phyloP scores from a whole-genome alignment of 129 eudicot genomes.

The Deinandra increscens region DNA sequence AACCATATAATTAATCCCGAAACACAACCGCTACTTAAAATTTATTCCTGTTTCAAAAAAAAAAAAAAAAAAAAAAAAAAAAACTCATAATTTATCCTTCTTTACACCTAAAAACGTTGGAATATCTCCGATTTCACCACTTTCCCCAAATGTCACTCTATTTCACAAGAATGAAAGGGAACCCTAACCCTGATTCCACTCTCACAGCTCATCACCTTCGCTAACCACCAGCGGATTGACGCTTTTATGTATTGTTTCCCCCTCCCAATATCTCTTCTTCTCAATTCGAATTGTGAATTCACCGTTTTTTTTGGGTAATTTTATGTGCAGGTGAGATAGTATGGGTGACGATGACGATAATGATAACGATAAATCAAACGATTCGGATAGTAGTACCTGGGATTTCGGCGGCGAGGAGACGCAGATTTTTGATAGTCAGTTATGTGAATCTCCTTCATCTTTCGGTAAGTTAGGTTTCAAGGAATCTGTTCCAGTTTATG shows the following conservation, averaged over 20 bases:
- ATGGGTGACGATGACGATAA: conserved; percentile 48
- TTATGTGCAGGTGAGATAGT: conserved; percentile 23
- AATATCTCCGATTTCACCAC: conserved; percentile 13
- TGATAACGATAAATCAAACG: conserved; percentile 14
- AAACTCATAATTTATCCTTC: too few relatives aligned
- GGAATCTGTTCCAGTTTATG: neutral
- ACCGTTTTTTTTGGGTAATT: neutral
- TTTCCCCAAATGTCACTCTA: conserved; percentile 29
- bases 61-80: too few relatives aligned
- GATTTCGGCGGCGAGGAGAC: conserved; percentile 47
- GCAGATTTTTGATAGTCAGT: conserved; percentile 47
- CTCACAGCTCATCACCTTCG: neutral
- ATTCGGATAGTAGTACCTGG: conserved; percentile 19
- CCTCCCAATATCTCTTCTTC: neutral
- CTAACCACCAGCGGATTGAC: neutral
- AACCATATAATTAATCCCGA: too few relatives aligned
- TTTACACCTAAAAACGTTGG: too few relatives aligned
- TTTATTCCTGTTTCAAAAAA: too few relatives aligned
- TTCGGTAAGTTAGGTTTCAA: conserved; percentile 33
- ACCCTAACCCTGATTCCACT: conserved; percentile 19
- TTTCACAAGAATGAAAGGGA: neutral
- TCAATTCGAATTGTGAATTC: neutral
- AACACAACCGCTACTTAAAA: too few relatives aligned
- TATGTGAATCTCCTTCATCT: conserved; percentile 35
- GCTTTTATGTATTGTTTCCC: neutral